Conservation (phyloP, 257 asterid genomes). For the Solanum peruvianum region DNA sequence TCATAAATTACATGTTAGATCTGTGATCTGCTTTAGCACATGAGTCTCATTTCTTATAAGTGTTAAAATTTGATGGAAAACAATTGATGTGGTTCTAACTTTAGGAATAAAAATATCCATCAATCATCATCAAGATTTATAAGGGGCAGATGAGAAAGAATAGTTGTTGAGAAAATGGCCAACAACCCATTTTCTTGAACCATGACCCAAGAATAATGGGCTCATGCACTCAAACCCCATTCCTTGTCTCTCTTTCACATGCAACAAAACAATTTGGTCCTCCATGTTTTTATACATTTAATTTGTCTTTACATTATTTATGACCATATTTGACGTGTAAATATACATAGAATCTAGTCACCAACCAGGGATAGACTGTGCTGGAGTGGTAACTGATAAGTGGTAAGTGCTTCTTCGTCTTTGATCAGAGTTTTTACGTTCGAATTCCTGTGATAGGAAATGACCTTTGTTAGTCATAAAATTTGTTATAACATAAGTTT, state of each 20-base stretch:
- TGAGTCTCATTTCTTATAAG: background rate
- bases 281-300: background rate
- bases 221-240: background rate
- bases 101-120: background rate
- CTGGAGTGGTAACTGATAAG: background rate
- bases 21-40: background rate
- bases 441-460: too few relatives aligned
- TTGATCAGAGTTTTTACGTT: too few relatives aligned
- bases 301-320: background rate
- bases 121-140: background rate
- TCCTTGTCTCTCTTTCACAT: background rate
- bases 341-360: background rate
- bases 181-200: conserved; percentile 6
- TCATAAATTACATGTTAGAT: background rate
- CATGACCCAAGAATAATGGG: conserved; percentile 5
- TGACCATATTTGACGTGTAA: background rate
- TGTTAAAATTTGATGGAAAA: background rate
- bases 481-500: background rate
- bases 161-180: background rate
- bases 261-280: background rate
- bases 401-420: too few relatives aligned
- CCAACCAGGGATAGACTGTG: background rate
- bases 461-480: background rate
- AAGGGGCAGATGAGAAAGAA: background rate
- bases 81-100: background rate